Percentiles rank a stretch among this genome's conserved stretches.
Conservation (phyloP, 805 yeast genomes). For the Candida incommunis region DNA sequence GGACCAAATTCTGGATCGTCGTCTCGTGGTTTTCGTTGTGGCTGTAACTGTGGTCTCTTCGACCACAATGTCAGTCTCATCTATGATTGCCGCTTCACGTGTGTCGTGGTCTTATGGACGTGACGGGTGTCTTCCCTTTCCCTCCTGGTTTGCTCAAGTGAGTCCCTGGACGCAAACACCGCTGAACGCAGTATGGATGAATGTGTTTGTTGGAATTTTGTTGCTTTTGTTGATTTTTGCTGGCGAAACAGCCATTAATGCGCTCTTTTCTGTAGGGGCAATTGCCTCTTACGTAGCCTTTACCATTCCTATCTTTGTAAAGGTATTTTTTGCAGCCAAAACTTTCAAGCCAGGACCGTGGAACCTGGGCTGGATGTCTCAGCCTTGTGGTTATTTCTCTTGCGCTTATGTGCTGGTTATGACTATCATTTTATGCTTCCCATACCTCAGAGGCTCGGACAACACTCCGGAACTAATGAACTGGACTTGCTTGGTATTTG, state of each 20-base stretch:
- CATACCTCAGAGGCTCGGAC: conserved; percentile 29
- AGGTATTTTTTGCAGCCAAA: conserved; percentile 37
- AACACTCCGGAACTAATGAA: conserved; percentile 33
- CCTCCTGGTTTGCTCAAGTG: conserved; percentile 33
- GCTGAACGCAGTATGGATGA: conserved; percentile 40
- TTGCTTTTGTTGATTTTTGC: conserved; percentile 43
- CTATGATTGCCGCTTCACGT: conserved; percentile 53
- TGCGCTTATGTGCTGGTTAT: conserved; percentile 36
- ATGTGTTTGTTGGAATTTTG: conserved; percentile 37
- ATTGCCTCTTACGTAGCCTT: conserved; percentile 49
- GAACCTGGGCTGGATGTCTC: conserved; percentile 35
- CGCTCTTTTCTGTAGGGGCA: conserved; percentile 56
- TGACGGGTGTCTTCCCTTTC: conserved; percentile 52
- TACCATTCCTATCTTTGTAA: conserved; percentile 42
- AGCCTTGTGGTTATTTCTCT: conserved; percentile 35
- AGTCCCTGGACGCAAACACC: conserved; percentile 41
- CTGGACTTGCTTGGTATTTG: conserved; percentile 50
- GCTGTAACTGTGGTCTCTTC: conserved; percentile 8
- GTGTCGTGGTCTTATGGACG: conserved; percentile 56
- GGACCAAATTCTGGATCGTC: conserved; percentile 10
- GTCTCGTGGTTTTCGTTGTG: conserved; percentile 9
- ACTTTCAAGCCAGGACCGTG: conserved; percentile 48
- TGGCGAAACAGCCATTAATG: conserved; percentile 47
- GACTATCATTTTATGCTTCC: conserved; percentile 51
- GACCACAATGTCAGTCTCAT: conserved; percentile 17